These are phyloP conservation scores for Didymosphaeria variabile DNA, from an alignment of 2,329 filamentous ascomycete species.

Conservation along the genomic window DNA sequence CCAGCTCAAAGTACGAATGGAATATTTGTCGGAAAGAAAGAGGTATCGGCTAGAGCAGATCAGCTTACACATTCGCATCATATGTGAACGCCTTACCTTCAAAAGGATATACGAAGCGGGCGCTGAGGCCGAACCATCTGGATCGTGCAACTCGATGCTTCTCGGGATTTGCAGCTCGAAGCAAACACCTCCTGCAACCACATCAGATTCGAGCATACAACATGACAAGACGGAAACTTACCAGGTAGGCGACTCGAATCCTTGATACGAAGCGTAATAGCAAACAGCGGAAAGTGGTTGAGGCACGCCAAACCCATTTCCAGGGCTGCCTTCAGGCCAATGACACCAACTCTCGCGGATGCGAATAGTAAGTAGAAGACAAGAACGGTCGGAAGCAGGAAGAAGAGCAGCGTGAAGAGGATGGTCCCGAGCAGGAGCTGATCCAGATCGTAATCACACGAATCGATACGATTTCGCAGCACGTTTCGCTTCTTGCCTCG, in stretches of 20 bases:
- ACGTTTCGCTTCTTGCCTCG: constrained; percentile 98
- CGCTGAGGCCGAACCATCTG: constrained; percentile 42
- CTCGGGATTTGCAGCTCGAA: constrained; percentile 75
- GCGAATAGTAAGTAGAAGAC: constrained; percentile 99
- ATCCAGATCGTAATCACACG: constrained; percentile 97
- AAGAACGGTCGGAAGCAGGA: constrained; percentile 90
- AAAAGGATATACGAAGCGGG: constrained; percentile 85
- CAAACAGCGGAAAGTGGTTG: constrained; percentile 98
- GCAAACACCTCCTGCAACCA: constrained; percentile 72
- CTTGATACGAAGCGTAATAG: constrained; percentile 93
- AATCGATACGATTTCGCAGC: constrained; percentile 95
- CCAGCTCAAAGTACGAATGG: constrained; percentile 95
- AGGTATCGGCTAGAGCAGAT: constrained; percentile 70
- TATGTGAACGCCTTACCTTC: constrained; percentile 65
- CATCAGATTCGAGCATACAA: constrained; percentile 4
- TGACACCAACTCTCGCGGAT: constrained; percentile 92
- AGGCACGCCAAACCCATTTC: constrained; percentile 92
- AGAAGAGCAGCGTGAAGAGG: constrained; percentile 93
- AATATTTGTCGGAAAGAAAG: constrained; percentile 94
- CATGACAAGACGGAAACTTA: constrained; percentile 43
- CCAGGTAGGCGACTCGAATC: constrained; percentile 89
- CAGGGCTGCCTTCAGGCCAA: constrained; percentile 87
- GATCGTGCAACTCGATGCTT: no score
- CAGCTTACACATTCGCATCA: neutral
- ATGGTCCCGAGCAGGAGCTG: constrained; percentile 96